These are phyloP conservation scores for Phytopythium vexans DNA, from an alignment of 352 stramenopile species.

Conservation along the genomic window DNA sequence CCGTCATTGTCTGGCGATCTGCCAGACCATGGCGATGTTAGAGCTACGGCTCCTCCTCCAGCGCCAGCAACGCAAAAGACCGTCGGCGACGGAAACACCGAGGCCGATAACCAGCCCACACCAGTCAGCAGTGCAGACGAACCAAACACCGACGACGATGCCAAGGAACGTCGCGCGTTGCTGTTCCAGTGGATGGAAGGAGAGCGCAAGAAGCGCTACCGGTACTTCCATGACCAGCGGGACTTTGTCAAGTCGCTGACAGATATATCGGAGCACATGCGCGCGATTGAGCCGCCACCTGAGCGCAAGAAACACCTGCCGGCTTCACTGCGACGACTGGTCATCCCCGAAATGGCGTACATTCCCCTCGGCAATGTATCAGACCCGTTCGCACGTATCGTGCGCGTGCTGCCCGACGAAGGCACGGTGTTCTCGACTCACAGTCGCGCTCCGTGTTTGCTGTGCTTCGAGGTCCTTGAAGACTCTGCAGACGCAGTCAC, in stretches of 20 bases:
- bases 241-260: slow-evolving; percentile 69
- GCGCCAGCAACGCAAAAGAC: neutral
- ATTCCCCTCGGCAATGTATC: slow-evolving; percentile 70
- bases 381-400: slow-evolving; percentile 65
- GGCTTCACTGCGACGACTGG: slow-evolving; percentile 32
- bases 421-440: slow-evolving; percentile 83
- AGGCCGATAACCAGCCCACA: neutral
- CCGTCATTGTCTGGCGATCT: neutral
- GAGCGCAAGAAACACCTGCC: slow-evolving; percentile 68
- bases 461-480: slow-evolving; percentile 80
- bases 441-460: slow-evolving; percentile 61
- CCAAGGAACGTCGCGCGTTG: slow-evolving; percentile 38
- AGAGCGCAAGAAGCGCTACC: slow-evolving; percentile 75
- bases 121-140: neutral
- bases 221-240: slow-evolving; percentile 76
- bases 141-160: slow-evolving; percentile 4
- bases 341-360: slow-evolving; percentile 70
- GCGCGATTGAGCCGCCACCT: slow-evolving; percentile 48
- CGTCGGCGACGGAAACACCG: neutral
- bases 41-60: slow-evolving; percentile 2
- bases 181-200: slow-evolving; percentile 76
- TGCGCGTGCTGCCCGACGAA: slow-evolving; percentile 63
- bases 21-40: no score
- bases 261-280: slow-evolving; percentile 77
- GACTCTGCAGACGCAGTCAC: slow-evolving; percentile 31